phyloP scores from a whole-genome alignment of 1,284 basidiomycete species.

The Pseudozyma sp. region DNA sequence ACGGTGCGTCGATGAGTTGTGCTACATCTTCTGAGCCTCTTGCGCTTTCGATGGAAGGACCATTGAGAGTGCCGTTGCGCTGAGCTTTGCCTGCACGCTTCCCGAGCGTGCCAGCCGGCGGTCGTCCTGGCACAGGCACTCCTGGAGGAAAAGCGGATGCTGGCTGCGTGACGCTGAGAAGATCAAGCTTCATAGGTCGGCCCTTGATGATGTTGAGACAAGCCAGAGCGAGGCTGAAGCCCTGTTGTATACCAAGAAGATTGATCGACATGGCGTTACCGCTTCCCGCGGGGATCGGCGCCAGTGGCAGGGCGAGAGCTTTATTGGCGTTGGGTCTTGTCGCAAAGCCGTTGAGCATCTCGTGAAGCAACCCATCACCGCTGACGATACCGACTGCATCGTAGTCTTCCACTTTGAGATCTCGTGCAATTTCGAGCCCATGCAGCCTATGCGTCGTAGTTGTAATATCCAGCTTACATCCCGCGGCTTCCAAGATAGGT shows the following conservation, averaged over 20 bases:
- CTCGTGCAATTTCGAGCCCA: conserved; percentile 78
- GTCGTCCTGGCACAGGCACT: conserved; percentile 26
- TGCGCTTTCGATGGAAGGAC: conserved; percentile 7
- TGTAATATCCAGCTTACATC: conserved; percentile 76
- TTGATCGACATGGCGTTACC: conserved; percentile 85
- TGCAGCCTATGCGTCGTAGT: conserved; percentile 75
- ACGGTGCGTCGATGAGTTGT: conserved; percentile 35
- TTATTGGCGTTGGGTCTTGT: conserved; percentile 77
- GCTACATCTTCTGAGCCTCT: conserved; percentile 40
- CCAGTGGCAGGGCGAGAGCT: conserved; percentile 81
- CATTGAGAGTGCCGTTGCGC: conserved; percentile 16
- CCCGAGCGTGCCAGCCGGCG: conserved; percentile 4
- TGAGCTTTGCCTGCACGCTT: conserved; percentile 15
- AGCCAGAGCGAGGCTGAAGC: conserved; percentile 72
- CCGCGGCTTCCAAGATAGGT: conserved; percentile 83
- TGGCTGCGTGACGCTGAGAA: conserved; percentile 82
- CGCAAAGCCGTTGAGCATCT: conserved; percentile 92
- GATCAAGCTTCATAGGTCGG: conserved; percentile 78
- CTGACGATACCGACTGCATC: conserved; percentile 83
- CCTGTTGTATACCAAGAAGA: conserved; percentile 71
- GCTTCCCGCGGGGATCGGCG: conserved; percentile 87
- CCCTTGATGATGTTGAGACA: conserved; percentile 90
- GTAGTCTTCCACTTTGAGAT: conserved; percentile 74
- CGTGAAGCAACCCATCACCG: conserved; percentile 90
- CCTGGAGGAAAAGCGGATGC: conserved; percentile 59